phyloP scores from a whole-genome alignment of 2,329 filamentous ascomycete genomes.

The Xylaria arbuscula region DNA sequence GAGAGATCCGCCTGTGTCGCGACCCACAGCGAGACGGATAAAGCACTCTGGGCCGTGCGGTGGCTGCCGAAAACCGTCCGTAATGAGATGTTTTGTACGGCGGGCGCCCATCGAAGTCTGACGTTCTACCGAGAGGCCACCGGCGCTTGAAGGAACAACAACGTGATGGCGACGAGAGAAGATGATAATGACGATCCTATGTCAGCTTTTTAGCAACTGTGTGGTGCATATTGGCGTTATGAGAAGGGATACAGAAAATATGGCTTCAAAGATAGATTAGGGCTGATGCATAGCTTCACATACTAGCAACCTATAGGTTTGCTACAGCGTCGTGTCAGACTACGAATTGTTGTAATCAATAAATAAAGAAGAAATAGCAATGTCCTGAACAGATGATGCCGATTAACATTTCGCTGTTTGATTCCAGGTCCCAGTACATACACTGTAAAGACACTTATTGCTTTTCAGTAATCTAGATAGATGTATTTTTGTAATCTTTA shows the following conservation, averaged over 20 bases:
- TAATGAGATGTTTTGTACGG: conserved; percentile 80
- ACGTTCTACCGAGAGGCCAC: conserved; percentile 88
- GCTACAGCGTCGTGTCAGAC: conserved; percentile 16
- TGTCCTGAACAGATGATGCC: neutral
- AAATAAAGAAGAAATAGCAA: conserved; percentile 2
- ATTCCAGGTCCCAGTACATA: too few species aligned
- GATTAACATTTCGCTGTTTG: neutral
- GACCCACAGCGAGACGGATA: conserved; percentile 91
- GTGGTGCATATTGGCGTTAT: conserved; percentile 42
- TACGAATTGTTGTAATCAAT: conserved; percentile 4
- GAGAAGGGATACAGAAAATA: conserved; percentile 41
- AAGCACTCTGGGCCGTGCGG: conserved; percentile 83
- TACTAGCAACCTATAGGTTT: conserved; percentile 13
- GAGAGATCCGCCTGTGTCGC: conserved; percentile 87
- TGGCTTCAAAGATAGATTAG: conserved; percentile 27
- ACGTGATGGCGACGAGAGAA: neutral
- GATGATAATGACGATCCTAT: conserved; percentile 19
- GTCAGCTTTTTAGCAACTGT: conserved; percentile 30
- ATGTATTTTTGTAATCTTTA: neutral
- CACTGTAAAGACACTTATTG: too few species aligned
- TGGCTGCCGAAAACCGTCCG: conserved; percentile 81
- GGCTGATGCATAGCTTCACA: conserved; percentile 21
- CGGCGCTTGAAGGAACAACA: conserved; percentile 54
- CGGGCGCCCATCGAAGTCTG: conserved; percentile 79
- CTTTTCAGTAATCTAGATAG: too few species aligned